Evolutionary conservation across 2,329 filamentous ascomycete species (phyloP).

Genomic region (Tolypocladium capitatum): DNA sequence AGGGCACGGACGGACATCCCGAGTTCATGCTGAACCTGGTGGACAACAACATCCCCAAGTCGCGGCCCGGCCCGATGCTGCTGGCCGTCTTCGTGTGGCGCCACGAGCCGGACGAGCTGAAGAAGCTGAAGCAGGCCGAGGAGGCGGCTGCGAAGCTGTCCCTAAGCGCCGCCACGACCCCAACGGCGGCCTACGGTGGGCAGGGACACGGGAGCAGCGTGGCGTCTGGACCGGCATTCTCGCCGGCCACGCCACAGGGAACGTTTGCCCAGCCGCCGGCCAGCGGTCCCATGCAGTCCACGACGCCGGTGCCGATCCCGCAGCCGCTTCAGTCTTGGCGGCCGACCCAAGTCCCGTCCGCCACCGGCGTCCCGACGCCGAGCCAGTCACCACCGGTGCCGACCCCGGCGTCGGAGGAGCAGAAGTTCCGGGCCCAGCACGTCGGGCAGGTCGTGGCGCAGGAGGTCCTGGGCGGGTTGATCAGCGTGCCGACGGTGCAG

Average conservation of each 20-base stretch:
- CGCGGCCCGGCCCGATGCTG: conserved; percentile 61
- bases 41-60: conserved; percentile 64
- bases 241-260: conserved; percentile 34
- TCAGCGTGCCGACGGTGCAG: conserved; percentile 50
- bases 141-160: conserved; percentile 5
- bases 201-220: conserved; percentile 32
- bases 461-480: conserved; percentile 50
- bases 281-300: conserved; percentile 18
- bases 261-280: conserved; percentile 15
- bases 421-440: conserved; percentile 28
- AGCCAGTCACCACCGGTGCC: conserved; percentile 4
- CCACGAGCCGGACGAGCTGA: conserved; percentile 41
- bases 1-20: conserved; percentile 46
- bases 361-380: conserved; percentile 3
- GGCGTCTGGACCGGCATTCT: conserved; percentile 37
- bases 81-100: conserved; percentile 77
- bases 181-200: conserved; percentile 6
- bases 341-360: conserved; percentile 3
- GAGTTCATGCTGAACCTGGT: conserved; percentile 84
- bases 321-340: conserved; percentile 14
- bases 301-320: conserved; percentile 23
- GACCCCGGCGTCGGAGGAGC: conserved; percentile 16
- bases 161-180: conserved; percentile 1
- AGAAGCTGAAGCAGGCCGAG: conserved; percentile 17
- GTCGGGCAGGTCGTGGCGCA: conserved; percentile 44